Base-by-base conservation (phyloP, 2,329 filamentous ascomycete genomes). In the Biscogniauxia marginata region DNA sequence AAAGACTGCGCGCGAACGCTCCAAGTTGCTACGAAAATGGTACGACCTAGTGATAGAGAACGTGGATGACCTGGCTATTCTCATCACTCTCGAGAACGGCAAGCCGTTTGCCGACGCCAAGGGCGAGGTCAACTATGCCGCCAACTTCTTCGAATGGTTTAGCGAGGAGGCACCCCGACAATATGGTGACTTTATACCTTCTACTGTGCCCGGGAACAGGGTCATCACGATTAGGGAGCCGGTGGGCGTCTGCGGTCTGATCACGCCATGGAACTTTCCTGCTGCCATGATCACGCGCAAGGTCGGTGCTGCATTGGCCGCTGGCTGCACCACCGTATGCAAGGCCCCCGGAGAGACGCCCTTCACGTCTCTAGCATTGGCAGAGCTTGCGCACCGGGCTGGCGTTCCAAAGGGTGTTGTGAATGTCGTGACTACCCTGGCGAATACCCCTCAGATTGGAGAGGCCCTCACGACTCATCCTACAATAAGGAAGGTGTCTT, bases 281-380 rank as follows among this genome's bases (percentile, higher is more conserved):
- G 84, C 87, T 2, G 87, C 87, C 50, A 91, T 91, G 88, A 84
- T 90, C 62, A 88, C 86, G 6, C 77, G 86, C 57, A 89, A 89
- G 72, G 80, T 86, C 50, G 86, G 83, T 1, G 85, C 90, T 1
- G 90, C 89, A 7, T 80, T 98, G 54, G 95, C 95, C 18, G 93
- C 92, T n/a, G 95, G 95, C 56, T 98, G 93, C 76, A 96, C 93
- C 0, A 90, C 96, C 2, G 93, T 98, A 1, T 87, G 87, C 67
- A 99, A 99, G 74, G 89, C 92, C 16, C 93, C 93, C 1, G 87
- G 88, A 49, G 93, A 98, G 78, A 97, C 95, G 1, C 95, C 93
- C 0, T 95, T 93, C 71, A 96, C 93, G 21, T 86, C 91, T 0
- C 86, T 96, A 39, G 93, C 93, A 1, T 75, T 98, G 19, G 91